A percentile compares a stretch with the other conserved stretches of the same genome.
These are phyloP conservation scores for Phanerodontia chrysosporium DNA, from an alignment of 768 basidiomycete species.

Conservation along the genomic window DNA sequence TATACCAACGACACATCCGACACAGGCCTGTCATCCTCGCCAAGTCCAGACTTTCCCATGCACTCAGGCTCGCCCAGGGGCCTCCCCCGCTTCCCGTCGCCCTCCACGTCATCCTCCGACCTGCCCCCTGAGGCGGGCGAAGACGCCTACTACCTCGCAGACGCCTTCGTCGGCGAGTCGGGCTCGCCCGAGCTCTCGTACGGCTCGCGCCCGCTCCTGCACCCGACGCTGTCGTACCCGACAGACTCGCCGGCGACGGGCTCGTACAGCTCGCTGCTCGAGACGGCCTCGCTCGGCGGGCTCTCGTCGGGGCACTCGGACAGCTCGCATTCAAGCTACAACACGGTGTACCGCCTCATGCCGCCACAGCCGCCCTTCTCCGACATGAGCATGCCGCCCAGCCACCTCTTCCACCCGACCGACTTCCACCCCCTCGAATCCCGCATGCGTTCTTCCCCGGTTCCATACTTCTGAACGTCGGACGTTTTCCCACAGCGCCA, in stretches of 20 bases:
- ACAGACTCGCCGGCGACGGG: neutral
- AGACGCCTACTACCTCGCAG: constrained; percentile 2
- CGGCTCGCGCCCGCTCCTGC: neutral
- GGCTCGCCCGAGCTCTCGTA: neutral
- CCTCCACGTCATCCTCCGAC: neutral
- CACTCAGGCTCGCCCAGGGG: constrained; percentile 3
- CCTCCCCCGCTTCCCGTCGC: neutral
- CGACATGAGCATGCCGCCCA: constrained; percentile 4
- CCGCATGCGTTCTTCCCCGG: constrained; percentile 7
- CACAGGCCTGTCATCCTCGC: neutral
- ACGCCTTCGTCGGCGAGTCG: neutral
- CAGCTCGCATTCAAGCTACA: neutral
- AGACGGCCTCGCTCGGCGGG: neutral
- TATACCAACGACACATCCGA: constrained; percentile 1
- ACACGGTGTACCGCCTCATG: constrained; percentile 6
- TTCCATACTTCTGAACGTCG: constrained; percentile 6
- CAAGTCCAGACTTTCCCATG: neutral
- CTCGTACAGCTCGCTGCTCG: constrained; percentile 2
- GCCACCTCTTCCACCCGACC: neutral
- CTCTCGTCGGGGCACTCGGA: neutral
- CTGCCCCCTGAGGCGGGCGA: neutral
- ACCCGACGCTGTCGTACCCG: constrained; percentile 1
- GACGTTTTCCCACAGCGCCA: neutral
- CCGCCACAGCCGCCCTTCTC: neutral
- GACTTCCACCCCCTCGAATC: constrained; percentile 3